Evolutionary conservation across 2,329 filamentous ascomycete genomes (phyloP), one percentile per base, ranked within the genome.

Genomic region (Exophiala phaeomuriformis): DNA sequence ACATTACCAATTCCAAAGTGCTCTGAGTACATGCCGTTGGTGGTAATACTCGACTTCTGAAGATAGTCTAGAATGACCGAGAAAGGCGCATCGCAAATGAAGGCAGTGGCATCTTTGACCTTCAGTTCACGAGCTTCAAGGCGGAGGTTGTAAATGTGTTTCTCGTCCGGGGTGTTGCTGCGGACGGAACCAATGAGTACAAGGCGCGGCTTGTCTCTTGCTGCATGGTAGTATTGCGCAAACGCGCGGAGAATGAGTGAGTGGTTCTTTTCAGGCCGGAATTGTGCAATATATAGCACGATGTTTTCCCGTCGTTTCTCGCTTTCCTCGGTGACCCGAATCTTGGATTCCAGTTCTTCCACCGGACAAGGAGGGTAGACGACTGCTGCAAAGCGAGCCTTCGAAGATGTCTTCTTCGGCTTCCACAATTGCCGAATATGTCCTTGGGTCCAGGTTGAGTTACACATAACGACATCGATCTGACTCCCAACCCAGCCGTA

Each of bases 21-120:
- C 73, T 98, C 93, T 68, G 96, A 97, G 91, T 93, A 98, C 93
- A 98, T 98, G 65, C 87, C 89, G 64, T 98, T 98, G 31, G 95
- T 90, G 47, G 93, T 93, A 1, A 98, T 81, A 12, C 83, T 91
- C 3, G 86, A 84, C 58, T 76, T 82, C 49, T 81, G 75, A 56
- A 97, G 75, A 81, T 88, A 90, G 32, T 86, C 79, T 6, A 96
- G 76, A 49, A 98, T 88, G 62, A 89, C 81, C 2, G 86, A 82
- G 90, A 91, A 98, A 29, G 86, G 83, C 0, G 89, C 90, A 68
- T 98, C 90, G 52, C 90, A 84, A 59, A 94, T 81, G 68, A 98
- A 98, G 53, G 89, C 82, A 41, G 96, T 90, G 9, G 79, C 76
- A 49, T 95, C 85, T 65, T 87, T 88, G 69, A 97, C 85, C 52